A percentile compares a stretch with the other conserved stretches of the same genome.
phyloP scores from a whole-genome alignment of 73 alveolate genomes.

The Paramecium octaurelia region DNA sequence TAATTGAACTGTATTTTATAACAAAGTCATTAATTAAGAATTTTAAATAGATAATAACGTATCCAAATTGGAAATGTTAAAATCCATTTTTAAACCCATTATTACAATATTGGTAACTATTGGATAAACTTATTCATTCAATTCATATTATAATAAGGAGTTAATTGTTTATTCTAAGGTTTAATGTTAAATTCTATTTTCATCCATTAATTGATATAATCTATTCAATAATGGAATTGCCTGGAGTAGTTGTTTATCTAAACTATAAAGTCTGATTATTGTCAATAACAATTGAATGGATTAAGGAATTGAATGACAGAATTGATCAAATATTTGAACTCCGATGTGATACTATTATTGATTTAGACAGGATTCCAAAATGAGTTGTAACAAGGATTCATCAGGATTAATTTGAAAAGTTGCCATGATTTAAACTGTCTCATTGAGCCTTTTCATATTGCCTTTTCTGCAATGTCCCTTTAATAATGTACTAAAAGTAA shows the following conservation, averaged over 20 bases:
- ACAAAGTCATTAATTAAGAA: not conserved
- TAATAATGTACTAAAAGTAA: conserved; percentile 90
- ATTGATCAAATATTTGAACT: not conserved
- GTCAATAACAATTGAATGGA: not conserved
- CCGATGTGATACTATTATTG: not conserved
- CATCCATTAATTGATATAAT: not conserved
- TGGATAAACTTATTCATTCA: not conserved
- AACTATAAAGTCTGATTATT: not conserved
- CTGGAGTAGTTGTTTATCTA: not conserved
- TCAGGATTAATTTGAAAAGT: not conserved
- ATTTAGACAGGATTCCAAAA: conserved; percentile 3
- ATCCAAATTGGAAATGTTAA: not conserved
- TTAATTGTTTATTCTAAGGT: not conserved
- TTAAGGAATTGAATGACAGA: not conserved
- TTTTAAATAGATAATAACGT: not conserved
- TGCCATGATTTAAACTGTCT: not conserved
- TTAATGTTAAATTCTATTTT: not conserved
- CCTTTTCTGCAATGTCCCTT: conserved; percentile 85
- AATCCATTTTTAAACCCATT: not conserved
- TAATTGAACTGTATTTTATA: not conserved
- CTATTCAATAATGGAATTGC: not conserved
- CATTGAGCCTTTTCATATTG: conserved; percentile 70
- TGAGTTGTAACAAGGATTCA: not conserved
- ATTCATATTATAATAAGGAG: not conserved
- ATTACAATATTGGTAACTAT: not conserved